Evolutionary conservation across 208 protist species (phyloP).

Genomic region (Trypanosoma lewisi): DNA sequence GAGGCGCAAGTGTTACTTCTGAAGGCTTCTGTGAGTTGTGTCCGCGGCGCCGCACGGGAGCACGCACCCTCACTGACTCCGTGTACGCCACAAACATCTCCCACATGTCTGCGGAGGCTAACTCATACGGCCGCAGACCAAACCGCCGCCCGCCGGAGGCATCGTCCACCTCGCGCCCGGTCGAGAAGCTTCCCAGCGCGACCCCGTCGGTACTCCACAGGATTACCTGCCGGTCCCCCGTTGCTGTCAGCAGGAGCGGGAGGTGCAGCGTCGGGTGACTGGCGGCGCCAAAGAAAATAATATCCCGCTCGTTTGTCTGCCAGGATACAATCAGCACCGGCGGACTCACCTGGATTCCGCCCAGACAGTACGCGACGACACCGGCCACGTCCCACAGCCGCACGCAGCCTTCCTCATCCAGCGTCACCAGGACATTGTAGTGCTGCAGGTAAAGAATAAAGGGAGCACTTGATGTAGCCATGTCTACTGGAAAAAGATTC

Average conservation of each 20-base stretch:
- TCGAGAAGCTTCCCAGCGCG: conserved; percentile 40
- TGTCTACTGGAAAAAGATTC: not conserved
- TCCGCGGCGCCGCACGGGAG: not conserved
- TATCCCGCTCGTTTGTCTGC: conserved; percentile 25
- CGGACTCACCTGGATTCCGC: too few relatives aligned
- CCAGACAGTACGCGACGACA: conserved; percentile 12
- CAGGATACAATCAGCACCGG: conserved; percentile 31
- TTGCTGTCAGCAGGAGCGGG: conserved; percentile 37
- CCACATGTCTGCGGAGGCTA: conserved; percentile 26
- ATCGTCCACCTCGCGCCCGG: conserved; percentile 41
- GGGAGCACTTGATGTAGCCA: not conserved
- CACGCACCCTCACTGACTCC: not conserved
- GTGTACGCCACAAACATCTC: conserved; percentile 27
- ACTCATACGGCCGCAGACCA: conserved; percentile 28
- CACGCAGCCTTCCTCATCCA: conserved; percentile 31
- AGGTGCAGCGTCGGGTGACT: conserved; percentile 25
- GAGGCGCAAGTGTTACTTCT: not conserved
- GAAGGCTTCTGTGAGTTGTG: not conserved
- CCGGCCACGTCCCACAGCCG: conserved; percentile 36
- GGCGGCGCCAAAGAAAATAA: conserved; percentile 31
- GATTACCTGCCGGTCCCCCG: conserved; percentile 22
- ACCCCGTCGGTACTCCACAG: conserved; percentile 51
- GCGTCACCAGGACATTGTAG: conserved; percentile 28
- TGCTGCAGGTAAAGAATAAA: conserved; percentile 30
- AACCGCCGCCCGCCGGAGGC: conserved; percentile 32